phyloP scores from a whole-genome alignment of 768 basidiomycete species.

The Pisolithus sp. region DNA sequence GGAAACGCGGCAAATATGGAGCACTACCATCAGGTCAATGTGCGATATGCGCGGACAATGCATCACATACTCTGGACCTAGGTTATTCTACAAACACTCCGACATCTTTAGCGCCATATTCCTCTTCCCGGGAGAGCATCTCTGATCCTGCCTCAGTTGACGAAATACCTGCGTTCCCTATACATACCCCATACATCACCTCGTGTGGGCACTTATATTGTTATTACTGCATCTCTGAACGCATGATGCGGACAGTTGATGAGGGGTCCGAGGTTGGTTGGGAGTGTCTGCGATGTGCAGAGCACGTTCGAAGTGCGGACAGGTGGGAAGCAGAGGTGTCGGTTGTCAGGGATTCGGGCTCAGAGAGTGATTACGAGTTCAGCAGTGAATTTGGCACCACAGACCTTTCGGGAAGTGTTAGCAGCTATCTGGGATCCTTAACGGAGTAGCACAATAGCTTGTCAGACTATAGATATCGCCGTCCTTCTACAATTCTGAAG shows the following conservation, averaged over 20 bases:
- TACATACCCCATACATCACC: slow-evolving; percentile 77
- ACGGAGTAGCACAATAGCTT: slow-evolving; percentile 17
- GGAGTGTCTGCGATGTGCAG: slow-evolving; percentile 80
- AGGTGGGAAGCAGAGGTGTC: slow-evolving; percentile 37
- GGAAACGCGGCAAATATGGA: slow-evolving; percentile 56
- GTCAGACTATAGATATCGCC: not conserved
- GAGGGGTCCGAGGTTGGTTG: slow-evolving; percentile 55
- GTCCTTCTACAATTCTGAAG: not conserved
- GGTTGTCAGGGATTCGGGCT: slow-evolving; percentile 19
- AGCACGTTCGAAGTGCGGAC: slow-evolving; percentile 57
- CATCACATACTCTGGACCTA: slow-evolving; percentile 52
- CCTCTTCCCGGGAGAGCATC: slow-evolving; percentile 18
- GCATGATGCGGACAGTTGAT: slow-evolving; percentile 66
- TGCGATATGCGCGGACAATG: slow-evolving; percentile 83
- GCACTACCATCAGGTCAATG: slow-evolving; percentile 70
- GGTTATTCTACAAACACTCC: slow-evolving; percentile 49
- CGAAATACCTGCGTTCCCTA: slow-evolving; percentile 52
- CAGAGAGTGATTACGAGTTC: slow-evolving; percentile 53
- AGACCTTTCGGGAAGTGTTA: slow-evolving; percentile 48
- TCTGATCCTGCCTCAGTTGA: slow-evolving; percentile 14
- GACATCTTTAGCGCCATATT: slow-evolving; percentile 24
- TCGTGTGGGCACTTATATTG: slow-evolving; percentile 87
- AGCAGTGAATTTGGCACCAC: slow-evolving; percentile 41
- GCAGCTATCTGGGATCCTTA: slow-evolving; percentile 32
- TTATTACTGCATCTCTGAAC: slow-evolving; percentile 86